These are phyloP conservation scores for Tripterygium wilfordii DNA, from an alignment of 177 flowering plant genomes.

Conservation along the genomic window DNA sequence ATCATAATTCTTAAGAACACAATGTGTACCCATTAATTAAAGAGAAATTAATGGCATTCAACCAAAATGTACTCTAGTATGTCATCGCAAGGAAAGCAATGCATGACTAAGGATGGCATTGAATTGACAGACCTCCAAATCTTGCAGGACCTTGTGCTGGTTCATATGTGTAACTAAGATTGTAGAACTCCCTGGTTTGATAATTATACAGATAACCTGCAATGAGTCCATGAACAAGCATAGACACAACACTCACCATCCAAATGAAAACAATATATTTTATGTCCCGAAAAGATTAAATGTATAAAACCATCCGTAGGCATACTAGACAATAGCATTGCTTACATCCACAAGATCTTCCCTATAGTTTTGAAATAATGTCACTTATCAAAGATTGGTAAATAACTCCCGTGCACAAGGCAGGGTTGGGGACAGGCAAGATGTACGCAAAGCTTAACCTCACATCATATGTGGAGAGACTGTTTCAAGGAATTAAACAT, in stretches of 20 bases:
- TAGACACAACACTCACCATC: conserved; percentile 3
- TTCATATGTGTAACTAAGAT: conserved; percentile 80
- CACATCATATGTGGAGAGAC: too few relatives aligned
- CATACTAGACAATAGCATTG: too few relatives aligned
- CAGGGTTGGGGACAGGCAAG: too few relatives aligned
- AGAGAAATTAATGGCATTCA: background rate
- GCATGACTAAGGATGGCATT: background rate
- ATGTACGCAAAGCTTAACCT: too few relatives aligned
- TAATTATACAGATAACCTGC: conserved; percentile 89
- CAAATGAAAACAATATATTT: too few relatives aligned
- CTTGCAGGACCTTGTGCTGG: conserved; percentile 59
- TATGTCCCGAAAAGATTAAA: too few relatives aligned
- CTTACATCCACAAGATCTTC: too few relatives aligned
- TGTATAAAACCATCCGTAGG: too few relatives aligned
- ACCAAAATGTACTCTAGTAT: background rate
- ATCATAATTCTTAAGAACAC: background rate
- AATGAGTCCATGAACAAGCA: conserved; percentile 13
- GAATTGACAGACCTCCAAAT: conserved; percentile 68
- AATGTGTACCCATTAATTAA: background rate
- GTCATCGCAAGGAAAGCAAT: background rate
- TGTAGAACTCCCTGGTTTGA: conserved; percentile 86
- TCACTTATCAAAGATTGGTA: too few relatives aligned
- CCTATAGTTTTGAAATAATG: too few relatives aligned
- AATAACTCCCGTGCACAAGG: too few relatives aligned
- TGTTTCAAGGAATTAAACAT: too few relatives aligned